Evolutionary conservation across 108 stramenopile species (phyloP).

Genomic region (Cyclotella cryptica): DNA sequence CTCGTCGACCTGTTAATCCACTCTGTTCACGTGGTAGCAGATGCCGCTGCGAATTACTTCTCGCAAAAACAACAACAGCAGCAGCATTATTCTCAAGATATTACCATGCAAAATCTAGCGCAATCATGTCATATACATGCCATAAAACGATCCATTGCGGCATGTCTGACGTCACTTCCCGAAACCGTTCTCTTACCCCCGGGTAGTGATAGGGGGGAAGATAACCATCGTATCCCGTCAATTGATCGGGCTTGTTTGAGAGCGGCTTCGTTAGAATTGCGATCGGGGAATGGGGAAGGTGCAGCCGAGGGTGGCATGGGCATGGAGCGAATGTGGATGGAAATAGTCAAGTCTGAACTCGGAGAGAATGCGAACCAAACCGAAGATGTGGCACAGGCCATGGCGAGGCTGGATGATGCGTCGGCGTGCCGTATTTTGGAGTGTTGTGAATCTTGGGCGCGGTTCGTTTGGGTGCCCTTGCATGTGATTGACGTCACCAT

Average conservation of each 20-base stretch:
- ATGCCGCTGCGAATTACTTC: slow-evolving; percentile 15
- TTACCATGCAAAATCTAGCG: slow-evolving; percentile 1
- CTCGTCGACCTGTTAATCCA: slow-evolving; percentile 64
- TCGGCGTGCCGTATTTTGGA: slow-evolving; percentile 24
- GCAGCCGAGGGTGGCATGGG: slow-evolving; percentile 36
- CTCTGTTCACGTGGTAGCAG: slow-evolving; percentile 28
- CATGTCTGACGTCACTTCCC: slow-evolving; percentile 63
- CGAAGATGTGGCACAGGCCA: neutral
- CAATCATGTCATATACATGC: slow-evolving; percentile 32
- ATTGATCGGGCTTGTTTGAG: slow-evolving; percentile 76
- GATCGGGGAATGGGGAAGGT: slow-evolving; percentile 11
- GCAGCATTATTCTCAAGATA: neutral
- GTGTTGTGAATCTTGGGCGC: slow-evolving; percentile 75
- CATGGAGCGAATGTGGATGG: slow-evolving; percentile 56
- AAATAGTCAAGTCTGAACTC: slow-evolving; percentile 23
- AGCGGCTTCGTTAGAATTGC: slow-evolving; percentile 71
- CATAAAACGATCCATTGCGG: slow-evolving; percentile 39
- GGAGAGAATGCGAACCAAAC: neutral
- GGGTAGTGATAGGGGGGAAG: slow-evolving; percentile 63
- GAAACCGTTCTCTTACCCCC: slow-evolving; percentile 72
- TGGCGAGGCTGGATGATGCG: slow-evolving; percentile 9
- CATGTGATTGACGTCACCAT: slow-evolving; percentile 57
- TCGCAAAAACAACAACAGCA: neutral
- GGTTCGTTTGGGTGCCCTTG: slow-evolving; percentile 66
- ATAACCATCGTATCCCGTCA: slow-evolving; percentile 60